A percentile compares a stretch with the other conserved stretches of the same genome.
phyloP scores from a whole-genome alignment of 257 asterid genomes.

The Cordia subcordata region DNA sequence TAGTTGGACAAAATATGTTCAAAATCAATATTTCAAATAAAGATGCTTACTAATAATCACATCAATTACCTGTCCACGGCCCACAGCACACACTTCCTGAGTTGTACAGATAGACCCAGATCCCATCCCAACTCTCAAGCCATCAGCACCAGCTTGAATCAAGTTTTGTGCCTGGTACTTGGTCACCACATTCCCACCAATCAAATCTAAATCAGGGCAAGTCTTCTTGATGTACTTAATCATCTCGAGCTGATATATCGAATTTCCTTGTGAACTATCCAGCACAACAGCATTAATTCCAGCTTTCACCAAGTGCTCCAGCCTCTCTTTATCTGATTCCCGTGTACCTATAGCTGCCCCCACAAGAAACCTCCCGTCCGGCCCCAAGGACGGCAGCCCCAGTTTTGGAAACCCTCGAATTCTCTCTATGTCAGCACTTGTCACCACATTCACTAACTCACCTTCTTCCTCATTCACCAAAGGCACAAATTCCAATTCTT shows the following conservation, averaged over 20 bases:
- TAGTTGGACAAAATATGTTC: neutral
- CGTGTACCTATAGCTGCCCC: constrained; percentile 88
- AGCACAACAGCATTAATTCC: constrained; percentile 70
- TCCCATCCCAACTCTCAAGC: constrained; percentile 95
- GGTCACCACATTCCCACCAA: constrained; percentile 89
- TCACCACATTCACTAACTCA: constrained; percentile 49
- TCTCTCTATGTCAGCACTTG: constrained; percentile 43
- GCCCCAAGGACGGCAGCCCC: constrained; percentile 63
- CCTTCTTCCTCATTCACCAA: constrained; percentile 37
- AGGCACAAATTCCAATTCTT: constrained; percentile 48
- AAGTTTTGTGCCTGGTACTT: constrained; percentile 73
- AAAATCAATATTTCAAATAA: neutral
- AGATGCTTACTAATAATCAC: neutral
- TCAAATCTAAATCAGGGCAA: constrained; percentile 68
- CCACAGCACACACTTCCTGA: constrained; percentile 89
- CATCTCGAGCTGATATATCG: constrained; percentile 80
- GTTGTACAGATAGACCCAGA: constrained; percentile 94
- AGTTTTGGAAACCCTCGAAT: constrained; percentile 63
- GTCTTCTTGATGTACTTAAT: constrained; percentile 60
- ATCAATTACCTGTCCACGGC: constrained; percentile 79
- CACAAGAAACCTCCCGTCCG: constrained; percentile 64
- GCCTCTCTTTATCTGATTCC: constrained; percentile 73
- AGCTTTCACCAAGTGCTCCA: constrained; percentile 79
- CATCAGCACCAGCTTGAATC: constrained; percentile 84
- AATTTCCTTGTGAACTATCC: constrained; percentile 91